Evolutionary conservation across 306 rosid genomes (phyloP), one percentile per base, ranked within the genome.

Genomic region (Ormosia emarginata): DNA sequence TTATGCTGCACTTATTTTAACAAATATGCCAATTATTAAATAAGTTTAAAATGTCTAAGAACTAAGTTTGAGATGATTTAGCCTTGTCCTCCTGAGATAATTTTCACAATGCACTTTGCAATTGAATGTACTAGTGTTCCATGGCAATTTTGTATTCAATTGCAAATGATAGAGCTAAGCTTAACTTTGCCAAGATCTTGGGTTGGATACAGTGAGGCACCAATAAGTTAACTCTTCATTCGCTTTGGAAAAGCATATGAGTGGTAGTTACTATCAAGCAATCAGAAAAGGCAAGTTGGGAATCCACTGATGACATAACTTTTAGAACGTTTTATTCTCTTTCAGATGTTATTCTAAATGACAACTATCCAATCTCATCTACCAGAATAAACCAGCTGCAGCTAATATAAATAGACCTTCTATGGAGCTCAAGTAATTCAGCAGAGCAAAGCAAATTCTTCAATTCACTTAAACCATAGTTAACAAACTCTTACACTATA

Each of bases 371-470:
- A 61, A 13, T 53, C 40, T 34, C 55, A 36, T 64, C 40, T 58
- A 46, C 76, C 56, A 58, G 80, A 44, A 65, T 58, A 71, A 83
- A 77, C 74, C 78, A 30, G 34, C 55, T 50, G 71, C 52, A 50
- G 74, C 65, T n/a, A 49, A 9, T 81, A 90, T 90, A 88, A 88
- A 90, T 72, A 81, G 79, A 77, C 66, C 75, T 12, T 11, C 66
- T 55, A 18, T 29, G 57, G 14, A 44, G 67, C 79, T 81, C 15
- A 72, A 67, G 49, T n/a, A n/a, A n/a, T 82, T 78, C 75, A 71
- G 65, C 79, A 83, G 29, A 81, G 81, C 78, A 83, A 65, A 81
- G 74, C 64, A 70, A 67, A 59, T 2, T 53, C 68, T 30, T 69
- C 40, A 47, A 36, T 3, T 36, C 79, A 50, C 12, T 68, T 36